Evolutionary conservation across 768 basidiomycete genomes (phyloP).

Genomic region (Boletus subparvulus): DNA sequence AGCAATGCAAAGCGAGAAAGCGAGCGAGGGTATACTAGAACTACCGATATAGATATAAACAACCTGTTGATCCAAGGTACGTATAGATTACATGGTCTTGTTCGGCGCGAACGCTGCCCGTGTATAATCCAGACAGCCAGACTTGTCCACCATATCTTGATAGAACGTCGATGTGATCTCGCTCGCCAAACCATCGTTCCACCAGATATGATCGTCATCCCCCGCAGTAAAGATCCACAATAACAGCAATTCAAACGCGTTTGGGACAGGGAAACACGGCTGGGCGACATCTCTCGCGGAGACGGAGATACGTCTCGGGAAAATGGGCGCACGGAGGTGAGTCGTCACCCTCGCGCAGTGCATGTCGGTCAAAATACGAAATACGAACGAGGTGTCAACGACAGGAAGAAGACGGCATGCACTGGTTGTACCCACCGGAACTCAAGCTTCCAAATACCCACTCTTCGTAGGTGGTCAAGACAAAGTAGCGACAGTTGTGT

Average conservation of each 20-base stretch:
- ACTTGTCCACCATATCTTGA: too few species aligned
- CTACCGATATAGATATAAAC: too few species aligned
- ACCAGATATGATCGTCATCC: background rate
- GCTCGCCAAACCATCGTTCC: background rate
- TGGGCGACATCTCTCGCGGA: background rate
- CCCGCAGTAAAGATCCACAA: constrained; percentile 11
- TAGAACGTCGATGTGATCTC: too few species aligned
- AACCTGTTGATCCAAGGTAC: too few species aligned
- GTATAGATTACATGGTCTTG: too few species aligned
- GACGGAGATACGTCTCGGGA: background rate
- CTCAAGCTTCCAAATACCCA: constrained; percentile 18
- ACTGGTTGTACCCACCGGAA: background rate
- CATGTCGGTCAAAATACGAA: background rate
- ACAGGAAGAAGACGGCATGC: background rate
- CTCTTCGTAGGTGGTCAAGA: constrained; percentile 16
- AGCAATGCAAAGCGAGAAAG: too few species aligned
- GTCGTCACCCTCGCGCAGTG: constrained; percentile 9
- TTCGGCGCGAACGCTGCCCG: too few species aligned
- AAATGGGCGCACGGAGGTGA: constrained; percentile 11
- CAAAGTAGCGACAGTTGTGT: constrained; percentile 11
- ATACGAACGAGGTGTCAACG: background rate
- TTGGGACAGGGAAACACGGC: background rate
- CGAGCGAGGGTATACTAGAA: too few species aligned
- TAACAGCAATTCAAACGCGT: constrained; percentile 8
- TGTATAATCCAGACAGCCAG: too few species aligned